Evolutionary conservation across 2,329 filamentous ascomycete species (phyloP), one percentile per base, ranked within the genome.

Genomic region (Sporothrix euskadiensis): DNA sequence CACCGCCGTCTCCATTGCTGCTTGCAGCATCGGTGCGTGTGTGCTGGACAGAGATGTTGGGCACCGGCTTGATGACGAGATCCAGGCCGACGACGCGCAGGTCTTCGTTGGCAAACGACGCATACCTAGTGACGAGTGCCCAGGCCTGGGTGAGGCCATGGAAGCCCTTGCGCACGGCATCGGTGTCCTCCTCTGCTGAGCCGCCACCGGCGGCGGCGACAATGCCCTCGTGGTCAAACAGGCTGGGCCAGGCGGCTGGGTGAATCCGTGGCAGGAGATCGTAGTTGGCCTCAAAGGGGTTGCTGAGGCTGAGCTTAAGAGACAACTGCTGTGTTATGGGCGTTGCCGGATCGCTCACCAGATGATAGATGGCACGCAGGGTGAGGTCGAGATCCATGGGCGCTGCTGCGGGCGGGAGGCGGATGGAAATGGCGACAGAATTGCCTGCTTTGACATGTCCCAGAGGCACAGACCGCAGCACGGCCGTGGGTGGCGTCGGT

Each of bases 271-370:
- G 94, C 14, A 91, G 86, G 75, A 98, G 89, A 75, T 97, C 93
- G 80, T 97, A 98, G 78, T 92, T 96, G 19, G 94, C 93, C 82
- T 97, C 94, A 78, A 99, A 98, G 0, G 95, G 94, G 69, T 90
- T 91, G 71, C 93, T 89, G 72, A 98, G 87, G 52, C 89, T 88
- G 5, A 98, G 81, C 71, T 91, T 90, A 54, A 92, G 86, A 0
- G 89, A 86, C 30, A 91, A 83, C 1, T 87, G 88, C 81, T 97
- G 95, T 52, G 90, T 89, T 54, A 98, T 91, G 1, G 91, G 90
- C 0, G 94, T 97, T 69, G 92, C 91, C 0, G 90, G 84, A 79
- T 98, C 94, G 6, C 92, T 92, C 2, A 90, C 84, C 1, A 98
- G 85, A 78, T 92, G 89, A 80, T 99, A 99, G 7, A 89, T 86